A percentile compares a stretch with the other conserved stretches of the same genome.
Evolutionary conservation across 305 asterid species (phyloP).

Genomic region (Fraxinus albicans): DNA sequence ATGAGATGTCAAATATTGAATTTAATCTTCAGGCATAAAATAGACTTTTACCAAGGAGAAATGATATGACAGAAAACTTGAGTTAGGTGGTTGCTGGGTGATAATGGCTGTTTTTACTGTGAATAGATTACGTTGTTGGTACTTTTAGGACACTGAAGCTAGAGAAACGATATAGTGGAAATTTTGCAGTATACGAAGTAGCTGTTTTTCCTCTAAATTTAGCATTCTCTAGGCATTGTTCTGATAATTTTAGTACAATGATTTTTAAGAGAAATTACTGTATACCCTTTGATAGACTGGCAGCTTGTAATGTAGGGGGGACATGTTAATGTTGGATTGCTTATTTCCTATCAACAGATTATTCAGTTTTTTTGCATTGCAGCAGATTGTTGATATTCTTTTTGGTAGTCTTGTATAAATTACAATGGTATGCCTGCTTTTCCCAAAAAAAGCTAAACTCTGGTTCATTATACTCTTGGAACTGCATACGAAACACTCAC

Average conservation of each 20-base stretch:
- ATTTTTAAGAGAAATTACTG: not conserved
- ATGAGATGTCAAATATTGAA: not conserved
- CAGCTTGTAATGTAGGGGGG: constrained; percentile 1
- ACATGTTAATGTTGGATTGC: not conserved
- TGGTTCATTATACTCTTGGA: not conserved
- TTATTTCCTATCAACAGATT: not conserved
- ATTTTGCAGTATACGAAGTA: not conserved
- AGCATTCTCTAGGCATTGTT: not conserved
- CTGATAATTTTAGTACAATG: not conserved
- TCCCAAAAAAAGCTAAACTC: not conserved
- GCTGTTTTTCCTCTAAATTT: not conserved
- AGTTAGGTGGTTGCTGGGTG: not conserved
- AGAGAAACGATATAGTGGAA: not conserved
- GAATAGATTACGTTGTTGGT: not conserved
- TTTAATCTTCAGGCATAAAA: not conserved
- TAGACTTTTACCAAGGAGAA: constrained; percentile 10
- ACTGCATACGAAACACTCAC: not conserved
- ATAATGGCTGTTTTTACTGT: not conserved
- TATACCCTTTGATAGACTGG: not conserved
- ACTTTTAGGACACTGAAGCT: not conserved
- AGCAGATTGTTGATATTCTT: not conserved
- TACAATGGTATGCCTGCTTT: not conserved
- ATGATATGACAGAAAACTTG: not conserved
- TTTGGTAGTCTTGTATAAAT: not conserved
- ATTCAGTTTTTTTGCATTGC: not conserved